Evolutionary conservation across 2,329 filamentous ascomycete species (phyloP), one percentile per base, ranked within the genome.

Genomic region (Fusarium robinianum): DNA sequence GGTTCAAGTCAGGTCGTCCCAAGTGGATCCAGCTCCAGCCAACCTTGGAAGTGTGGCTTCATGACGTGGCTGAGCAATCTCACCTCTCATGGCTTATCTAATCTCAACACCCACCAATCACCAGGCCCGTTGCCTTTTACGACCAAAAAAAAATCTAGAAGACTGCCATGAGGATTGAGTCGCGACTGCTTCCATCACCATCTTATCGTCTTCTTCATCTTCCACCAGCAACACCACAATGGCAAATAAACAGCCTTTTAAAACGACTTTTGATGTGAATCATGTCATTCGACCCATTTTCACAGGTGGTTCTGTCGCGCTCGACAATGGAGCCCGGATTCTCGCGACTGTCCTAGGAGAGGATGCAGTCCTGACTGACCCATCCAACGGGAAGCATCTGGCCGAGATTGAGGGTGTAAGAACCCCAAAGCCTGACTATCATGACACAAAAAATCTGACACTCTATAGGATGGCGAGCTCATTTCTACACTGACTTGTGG

Each of bases 231-330:
- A 36, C 45, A 29, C 23, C 31, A 57, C 34, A 43, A 68, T 86
- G 83, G 79, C 83, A 41, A 79, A 72, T 49, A 83, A 81, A 67
- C 72, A 81, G 47, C 74, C 80, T 12, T 75, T 81, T 59, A 95
- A 90, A 76, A 96, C 90, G 45, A 96, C 92, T 4, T 99, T 96
- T 68, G 88, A 95, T 63, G 81, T 87, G 46, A 80, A 80, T 55
- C 83, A 87, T 62, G 88, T 90, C 33, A 87, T 99, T 42, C 88
- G 90, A 60, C 94, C 94, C 14, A 92, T 97, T 35, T 96, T 94
- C 65, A 96, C 92, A 2, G 94, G 94, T 41, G 94, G 94, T 29
- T 86, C 88, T 55, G 84, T 95, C 46, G 84, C 89, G 19, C 79
- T 97, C 49, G 90, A 92, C 74, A 81, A 84, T 67, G 82, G 83